Conservation (phyloP, 2,329 filamentous ascomycete species). For the Fusarium sulawesiense region DNA sequence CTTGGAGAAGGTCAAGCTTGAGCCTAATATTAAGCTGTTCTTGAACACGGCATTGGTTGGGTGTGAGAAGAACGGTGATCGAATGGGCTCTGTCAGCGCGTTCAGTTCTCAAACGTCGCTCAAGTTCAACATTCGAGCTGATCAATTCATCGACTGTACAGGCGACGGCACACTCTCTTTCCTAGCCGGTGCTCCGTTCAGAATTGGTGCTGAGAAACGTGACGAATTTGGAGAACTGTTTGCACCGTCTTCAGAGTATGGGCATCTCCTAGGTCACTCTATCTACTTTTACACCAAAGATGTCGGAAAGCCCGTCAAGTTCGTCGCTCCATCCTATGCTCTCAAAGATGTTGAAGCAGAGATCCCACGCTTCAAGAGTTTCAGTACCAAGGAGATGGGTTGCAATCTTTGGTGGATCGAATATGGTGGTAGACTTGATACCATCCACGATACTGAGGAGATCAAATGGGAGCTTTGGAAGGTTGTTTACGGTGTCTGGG, state of each 20-base stretch:
- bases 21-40: neutral
- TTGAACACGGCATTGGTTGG: constrained; percentile 3
- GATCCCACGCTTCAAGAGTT: constrained; percentile 20
- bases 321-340: constrained; percentile 10
- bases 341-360: constrained; percentile 11
- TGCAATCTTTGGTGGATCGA: constrained; percentile 28
- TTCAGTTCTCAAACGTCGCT: constrained; percentile 13
- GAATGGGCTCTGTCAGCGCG: constrained; percentile 2
- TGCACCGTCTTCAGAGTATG: constrained; percentile 17
- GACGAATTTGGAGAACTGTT: constrained; percentile 20
- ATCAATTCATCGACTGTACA: constrained; percentile 22
- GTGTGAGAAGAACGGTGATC: neutral
- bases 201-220: constrained; percentile 19
- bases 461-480: constrained; percentile 28
- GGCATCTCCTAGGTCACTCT: constrained; percentile 18
- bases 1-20: constrained; percentile 7
- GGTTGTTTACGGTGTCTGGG: constrained; percentile 24
- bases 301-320: constrained; percentile 13
- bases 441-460: constrained; percentile 17
- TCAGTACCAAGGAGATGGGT: constrained; percentile 18
- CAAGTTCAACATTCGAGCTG: constrained; percentile 6
- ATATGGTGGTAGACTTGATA: constrained; percentile 22
- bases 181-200: constrained; percentile 11
- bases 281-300: constrained; percentile 28
- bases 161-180: constrained; percentile 22